phyloP scores from a whole-genome alignment of 805 yeast species.

The Spathaspora arborariae region DNA sequence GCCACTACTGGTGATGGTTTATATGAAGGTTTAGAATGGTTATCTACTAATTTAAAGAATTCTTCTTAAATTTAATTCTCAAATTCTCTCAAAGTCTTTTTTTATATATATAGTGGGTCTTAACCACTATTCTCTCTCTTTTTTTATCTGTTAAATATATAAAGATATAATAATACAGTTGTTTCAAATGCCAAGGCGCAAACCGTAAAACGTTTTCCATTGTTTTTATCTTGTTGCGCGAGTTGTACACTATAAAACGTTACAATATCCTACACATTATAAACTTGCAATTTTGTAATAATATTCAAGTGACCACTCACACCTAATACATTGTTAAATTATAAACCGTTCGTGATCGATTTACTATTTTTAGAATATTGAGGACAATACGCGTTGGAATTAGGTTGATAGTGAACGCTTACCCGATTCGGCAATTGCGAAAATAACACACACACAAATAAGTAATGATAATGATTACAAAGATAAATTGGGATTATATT shows the following conservation, averaged over 20 bases:
- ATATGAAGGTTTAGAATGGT: slow-evolving; percentile 97
- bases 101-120: background rate
- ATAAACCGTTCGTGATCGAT: background rate
- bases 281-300: too few species aligned
- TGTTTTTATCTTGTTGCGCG: background rate
- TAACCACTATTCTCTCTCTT: background rate
- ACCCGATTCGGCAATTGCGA: background rate
- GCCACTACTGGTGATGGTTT: slow-evolving; percentile 99
- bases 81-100: background rate
- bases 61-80: slow-evolving; percentile 20
- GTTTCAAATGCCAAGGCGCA: too few species aligned
- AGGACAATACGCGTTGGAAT: background rate
- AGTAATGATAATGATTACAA: too few species aligned
- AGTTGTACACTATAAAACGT: too few species aligned
- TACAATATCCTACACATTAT: too few species aligned
- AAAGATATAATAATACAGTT: background rate
- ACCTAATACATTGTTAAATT: background rate
- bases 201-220: background rate
- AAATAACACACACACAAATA: background rate
- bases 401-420: background rate
- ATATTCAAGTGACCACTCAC: too few species aligned
- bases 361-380: background rate
- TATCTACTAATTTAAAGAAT: slow-evolving; percentile 79
- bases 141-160: background rate
- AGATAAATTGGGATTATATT: too few species aligned